A percentile compares a stretch with the other conserved stretches of the same genome.
phyloP scores from a whole-genome alignment of 176 grass and related monocot genomes.

The Carex littledalei region DNA sequence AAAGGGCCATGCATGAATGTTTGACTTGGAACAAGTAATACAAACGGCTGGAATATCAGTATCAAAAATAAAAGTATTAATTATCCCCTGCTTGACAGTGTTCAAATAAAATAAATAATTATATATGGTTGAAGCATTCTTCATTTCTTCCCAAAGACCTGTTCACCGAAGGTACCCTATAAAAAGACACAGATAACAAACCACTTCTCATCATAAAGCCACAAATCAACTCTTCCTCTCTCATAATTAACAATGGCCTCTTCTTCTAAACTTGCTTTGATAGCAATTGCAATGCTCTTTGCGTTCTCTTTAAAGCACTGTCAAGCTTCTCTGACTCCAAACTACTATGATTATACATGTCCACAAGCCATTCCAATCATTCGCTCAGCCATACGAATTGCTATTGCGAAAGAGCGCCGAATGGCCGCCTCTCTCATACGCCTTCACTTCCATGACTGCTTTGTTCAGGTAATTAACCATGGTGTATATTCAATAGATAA shows the following conservation, averaged over 20 bases:
- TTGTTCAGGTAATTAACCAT: background rate
- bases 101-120: too few relatives aligned
- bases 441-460: constrained; percentile 7
- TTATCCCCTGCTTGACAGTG: too few relatives aligned
- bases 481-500: background rate
- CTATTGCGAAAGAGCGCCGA: background rate
- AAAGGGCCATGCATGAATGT: too few relatives aligned
- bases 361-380: background rate
- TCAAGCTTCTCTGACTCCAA: constrained; percentile 1
- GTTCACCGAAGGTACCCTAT: too few relatives aligned
- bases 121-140: too few relatives aligned
- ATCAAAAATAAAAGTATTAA: too few relatives aligned
- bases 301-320: background rate
- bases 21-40: too few relatives aligned
- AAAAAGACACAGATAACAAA: too few relatives aligned
- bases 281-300: background rate
- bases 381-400: background rate
- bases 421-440: constrained; percentile 5
- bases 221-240: background rate
- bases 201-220: too few relatives aligned
- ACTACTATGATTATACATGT: constrained; percentile 6
- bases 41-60: too few relatives aligned
- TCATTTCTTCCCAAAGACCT: too few relatives aligned
- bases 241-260: background rate
- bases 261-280: background rate